Base-by-base conservation (phyloP, 805 yeast species). In the Metschnikowia koreensis region DNA sequence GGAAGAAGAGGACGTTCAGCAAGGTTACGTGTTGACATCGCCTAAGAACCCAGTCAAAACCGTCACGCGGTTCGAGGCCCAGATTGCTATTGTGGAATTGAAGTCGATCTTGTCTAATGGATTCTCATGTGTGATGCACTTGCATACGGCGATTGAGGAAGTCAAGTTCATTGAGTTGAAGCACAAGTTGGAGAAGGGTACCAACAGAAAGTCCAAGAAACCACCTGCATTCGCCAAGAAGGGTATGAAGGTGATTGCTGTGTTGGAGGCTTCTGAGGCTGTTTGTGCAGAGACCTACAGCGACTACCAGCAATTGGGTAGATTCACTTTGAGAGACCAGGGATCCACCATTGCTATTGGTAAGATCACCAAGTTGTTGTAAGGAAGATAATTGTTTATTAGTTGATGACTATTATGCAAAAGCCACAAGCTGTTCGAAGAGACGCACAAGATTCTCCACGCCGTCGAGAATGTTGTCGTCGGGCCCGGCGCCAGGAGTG, bases 281-380 rank as follows among this genome's bases (percentile, higher is more conserved):
- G 89, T 94, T 38, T 94, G 98, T 77, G 86, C 93, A 47, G 99
- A 94, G 76, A 86, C 96, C 43, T 94, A 87, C 70, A 84, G 79
- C 61, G 96, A 89, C 67, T 89, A 92, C 68, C 97, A 93, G 60
- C 98, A 94, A 75, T 81, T 94, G 65, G 99, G 99, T 69, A 86
- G 99, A 75, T 94, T 94, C 73, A 94, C 99, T 29, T 81, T 94
- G 70, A 91, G 99, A 81, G 99, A 94, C 74, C 98, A 94, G 77
- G 99, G 98, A 68, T 84, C 84, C 57, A 94, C 99, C 48, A 92
- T 94, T 74, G 99, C 99, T 59, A 94, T 94, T 71, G 99, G 99
- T 75, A 92, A 93, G 75, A 90, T 94, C 65, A 89, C 96, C 54
- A 93, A 93, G 76, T 76, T 94, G 59, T 76, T 91, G 70, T 85